Evolutionary conservation across 2,329 filamentous ascomycete species (phyloP), one percentile per base, ranked within the genome.

Genomic region (Fusarium nurragi): DNA sequence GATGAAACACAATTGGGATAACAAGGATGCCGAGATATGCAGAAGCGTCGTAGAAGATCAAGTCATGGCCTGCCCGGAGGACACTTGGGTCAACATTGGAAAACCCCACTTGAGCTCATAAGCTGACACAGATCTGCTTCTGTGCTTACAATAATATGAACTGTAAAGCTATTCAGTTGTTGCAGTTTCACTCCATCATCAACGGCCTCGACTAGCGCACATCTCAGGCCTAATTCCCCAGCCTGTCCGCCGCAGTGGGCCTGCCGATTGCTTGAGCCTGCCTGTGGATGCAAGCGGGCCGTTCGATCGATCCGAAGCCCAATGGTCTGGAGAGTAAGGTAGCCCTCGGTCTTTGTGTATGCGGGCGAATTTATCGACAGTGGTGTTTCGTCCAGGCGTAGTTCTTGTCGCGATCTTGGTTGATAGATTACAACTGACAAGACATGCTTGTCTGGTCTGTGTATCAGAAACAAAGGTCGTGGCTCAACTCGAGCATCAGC

Each of bases 291-390:
- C 58, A 54, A 40, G 44, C 61, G 51, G 51, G 51, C 61, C 61
- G 62, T 49, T 62, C 51, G 47, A 65, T 66, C 58, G 49, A 66
- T 66, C 63, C 28, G 30, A 45, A 45, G 41, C 41, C 53, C 49
- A 66, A 36, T 60, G 46, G 59, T 54, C 52, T 66, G 45, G 63
- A 39, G 51, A 63, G 32, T 19, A 25, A 59, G 25, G 53, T 22
- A 26, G 48, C 28, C 37, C 40, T 47, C 32, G 38, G 43, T 45
- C 28, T 40, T 50, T 26, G n/a, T 39, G 18, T 37, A 49, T 47
- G 41, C 23, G 43, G 45, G 25, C 43, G 41, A 45, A 25, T 45
- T 34, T 39, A 26, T 47, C 36, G 28, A 34, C 13, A 50, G 16
- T 16, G 16, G 19, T 49, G 25, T 26, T 41, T 51, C 48, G 41